Percentiles rank a stretch among this genome's conserved stretches.
Conservation (phyloP, 2,329 filamentous ascomycete genomes). For the Pleurostoma richardsiae region DNA sequence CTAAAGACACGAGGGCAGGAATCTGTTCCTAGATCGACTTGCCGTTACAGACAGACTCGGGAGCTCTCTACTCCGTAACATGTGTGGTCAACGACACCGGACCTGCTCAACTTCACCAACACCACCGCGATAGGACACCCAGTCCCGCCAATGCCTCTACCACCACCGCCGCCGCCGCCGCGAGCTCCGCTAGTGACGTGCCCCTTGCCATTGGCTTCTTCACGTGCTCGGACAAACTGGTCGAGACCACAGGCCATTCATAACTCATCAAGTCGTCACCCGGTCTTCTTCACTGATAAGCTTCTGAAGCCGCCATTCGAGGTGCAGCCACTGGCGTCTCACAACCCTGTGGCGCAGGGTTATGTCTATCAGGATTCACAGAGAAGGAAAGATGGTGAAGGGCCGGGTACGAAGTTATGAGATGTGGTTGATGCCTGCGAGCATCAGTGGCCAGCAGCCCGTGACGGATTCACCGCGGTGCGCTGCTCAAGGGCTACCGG, state of each 20-base stretch:
- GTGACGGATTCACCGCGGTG: too few species aligned
- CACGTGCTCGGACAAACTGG: too few species aligned
- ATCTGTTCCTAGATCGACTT: too few species aligned
- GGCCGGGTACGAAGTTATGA: slow-evolving; percentile 29
- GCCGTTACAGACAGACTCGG: too few species aligned
- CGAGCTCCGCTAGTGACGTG: not conserved
- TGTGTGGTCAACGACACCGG: too few species aligned
- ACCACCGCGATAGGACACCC: too few species aligned
- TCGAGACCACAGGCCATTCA: slow-evolving; percentile 17
- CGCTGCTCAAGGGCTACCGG: too few species aligned
- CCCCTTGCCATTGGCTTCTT: too few species aligned
- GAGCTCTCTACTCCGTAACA: too few species aligned
- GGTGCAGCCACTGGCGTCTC: slow-evolving; percentile 11
- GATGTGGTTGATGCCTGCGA: not conserved
- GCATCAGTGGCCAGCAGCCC: too few species aligned
- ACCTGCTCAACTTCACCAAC: too few species aligned
- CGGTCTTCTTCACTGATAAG: slow-evolving; percentile 69
- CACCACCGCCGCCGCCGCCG: slow-evolving; percentile 1
- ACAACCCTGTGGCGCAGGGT: slow-evolving; percentile 52
- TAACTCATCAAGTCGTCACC: slow-evolving; percentile 60
- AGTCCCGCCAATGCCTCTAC: slow-evolving; percentile 3
- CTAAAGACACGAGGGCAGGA: too few species aligned
- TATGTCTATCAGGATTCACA: slow-evolving; percentile 52
- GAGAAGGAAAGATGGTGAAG: slow-evolving; percentile 18
- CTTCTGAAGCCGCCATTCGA: slow-evolving; percentile 50